Evolutionary conservation across 805 yeast species (phyloP).

Genomic region (Kodamaea jinghongensis): DNA sequence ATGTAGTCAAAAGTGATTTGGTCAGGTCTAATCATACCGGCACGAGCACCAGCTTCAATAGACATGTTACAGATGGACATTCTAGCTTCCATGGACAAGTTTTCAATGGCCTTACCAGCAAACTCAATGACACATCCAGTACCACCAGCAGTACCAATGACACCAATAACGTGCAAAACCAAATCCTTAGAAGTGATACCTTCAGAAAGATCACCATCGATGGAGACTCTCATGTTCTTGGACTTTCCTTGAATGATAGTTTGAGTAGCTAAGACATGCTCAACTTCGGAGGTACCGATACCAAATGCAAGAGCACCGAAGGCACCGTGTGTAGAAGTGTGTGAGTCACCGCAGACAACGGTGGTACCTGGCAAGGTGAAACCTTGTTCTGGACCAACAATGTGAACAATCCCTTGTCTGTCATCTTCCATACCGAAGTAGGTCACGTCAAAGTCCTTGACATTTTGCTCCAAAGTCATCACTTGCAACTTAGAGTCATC

Average conservation of each 20-base stretch:
- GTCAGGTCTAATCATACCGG: slow-evolving; percentile 98
- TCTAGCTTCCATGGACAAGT: slow-evolving; percentile 92
- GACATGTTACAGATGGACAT: slow-evolving; percentile 99
- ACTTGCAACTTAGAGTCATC: slow-evolving; percentile 92
- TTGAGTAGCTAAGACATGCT: slow-evolving; percentile 97
- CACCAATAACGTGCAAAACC: slow-evolving; percentile 90
- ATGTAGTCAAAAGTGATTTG: slow-evolving; percentile 83
- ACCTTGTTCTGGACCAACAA: slow-evolving; percentile 99
- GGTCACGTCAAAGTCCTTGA: slow-evolving; percentile 82
- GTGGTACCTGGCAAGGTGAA: slow-evolving; percentile 98
- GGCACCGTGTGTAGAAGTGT: slow-evolving; percentile 98
- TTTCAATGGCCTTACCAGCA: slow-evolving; percentile 91
- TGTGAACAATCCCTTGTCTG: slow-evolving; percentile 97
- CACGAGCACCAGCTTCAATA: slow-evolving; percentile 98
- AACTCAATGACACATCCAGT: slow-evolving; percentile 96
- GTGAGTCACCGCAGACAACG: slow-evolving; percentile 98
- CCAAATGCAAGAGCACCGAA: slow-evolving; percentile 98
- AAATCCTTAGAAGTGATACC: slow-evolving; percentile 97
- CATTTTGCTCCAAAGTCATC: slow-evolving; percentile 88
- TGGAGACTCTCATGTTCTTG: slow-evolving; percentile 88
- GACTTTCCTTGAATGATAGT: slow-evolving; percentile 92
- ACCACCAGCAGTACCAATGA: slow-evolving; percentile 99
- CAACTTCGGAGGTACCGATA: slow-evolving; percentile 98
- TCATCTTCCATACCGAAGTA: slow-evolving; percentile 93
- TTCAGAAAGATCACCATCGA: slow-evolving; percentile 77